A percentile compares a stretch with the other conserved stretches of the same genome.
phyloP scores from a whole-genome alignment of 805 yeast species.

The Wickerhamiella lipophila region DNA sequence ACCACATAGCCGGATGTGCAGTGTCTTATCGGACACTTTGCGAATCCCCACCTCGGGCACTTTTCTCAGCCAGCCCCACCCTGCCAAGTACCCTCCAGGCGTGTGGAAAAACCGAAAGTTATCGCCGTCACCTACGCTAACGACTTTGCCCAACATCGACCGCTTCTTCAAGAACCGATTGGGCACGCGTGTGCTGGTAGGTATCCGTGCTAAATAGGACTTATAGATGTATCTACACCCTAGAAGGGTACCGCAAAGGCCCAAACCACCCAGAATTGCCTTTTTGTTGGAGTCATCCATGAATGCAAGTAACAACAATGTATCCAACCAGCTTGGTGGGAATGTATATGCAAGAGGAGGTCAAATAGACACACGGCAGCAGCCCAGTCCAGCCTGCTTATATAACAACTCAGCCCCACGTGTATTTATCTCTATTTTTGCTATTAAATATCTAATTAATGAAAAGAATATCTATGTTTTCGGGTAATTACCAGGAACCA shows the following conservation, averaged over 20 bases:
- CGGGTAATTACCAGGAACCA: too few species aligned
- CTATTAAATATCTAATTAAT: too few species aligned
- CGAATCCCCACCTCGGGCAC: conserved; percentile 45
- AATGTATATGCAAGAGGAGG: too few species aligned
- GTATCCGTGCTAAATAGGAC: conserved; percentile 38
- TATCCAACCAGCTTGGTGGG: too few species aligned
- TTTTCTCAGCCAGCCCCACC: conserved; percentile 85
- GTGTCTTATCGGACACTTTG: conserved; percentile 46
- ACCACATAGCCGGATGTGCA: conserved; percentile 76
- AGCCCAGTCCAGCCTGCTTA: too few species aligned
- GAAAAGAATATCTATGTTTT: too few species aligned
- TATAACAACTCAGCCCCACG: too few species aligned
- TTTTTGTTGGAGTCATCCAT: background rate
- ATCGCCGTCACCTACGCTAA: conserved; percentile 92
- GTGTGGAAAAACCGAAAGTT: conserved; percentile 85
- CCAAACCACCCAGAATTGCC: background rate
- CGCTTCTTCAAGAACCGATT: conserved; percentile 32
- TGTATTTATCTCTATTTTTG: too few species aligned
- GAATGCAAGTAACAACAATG: too few species aligned
- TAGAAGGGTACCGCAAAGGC: background rate
- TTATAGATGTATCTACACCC: conserved; percentile 26
- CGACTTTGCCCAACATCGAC: conserved; percentile 57
- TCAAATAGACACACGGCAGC: too few species aligned
- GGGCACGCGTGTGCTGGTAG: conserved; percentile 42
- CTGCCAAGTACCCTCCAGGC: conserved; percentile 78